Conservation (phyloP, 2,329 filamentous ascomycete genomes). For the Knufia fluminis region DNA sequence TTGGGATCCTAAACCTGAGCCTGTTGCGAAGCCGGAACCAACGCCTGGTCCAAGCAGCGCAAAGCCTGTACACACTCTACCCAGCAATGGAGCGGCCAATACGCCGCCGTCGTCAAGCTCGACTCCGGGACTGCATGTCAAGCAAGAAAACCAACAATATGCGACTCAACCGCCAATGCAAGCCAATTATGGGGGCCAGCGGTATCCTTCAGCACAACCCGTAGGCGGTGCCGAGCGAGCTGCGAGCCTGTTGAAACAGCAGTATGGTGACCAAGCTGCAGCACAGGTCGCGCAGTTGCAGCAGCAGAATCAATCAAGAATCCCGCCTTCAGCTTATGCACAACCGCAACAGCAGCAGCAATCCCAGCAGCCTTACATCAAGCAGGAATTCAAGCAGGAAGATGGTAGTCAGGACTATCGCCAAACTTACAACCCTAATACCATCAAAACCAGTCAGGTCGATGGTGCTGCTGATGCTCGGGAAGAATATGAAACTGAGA, state of each 20-base stretch:
- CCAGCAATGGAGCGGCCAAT: conserved; percentile 23
- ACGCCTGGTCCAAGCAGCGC: conserved; percentile 31
- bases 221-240: conserved; percentile 24
- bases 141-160: conserved; percentile 17
- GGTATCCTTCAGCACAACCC: conserved; percentile 24
- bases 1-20: conserved; percentile 81
- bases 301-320: conserved; percentile 20
- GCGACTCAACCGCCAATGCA: conserved; percentile 13
- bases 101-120: conserved; percentile 27
- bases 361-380: conserved; percentile 21
- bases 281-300: conserved; percentile 24
- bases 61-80: conserved; percentile 23
- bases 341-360: conserved; percentile 33
- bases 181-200: conserved; percentile 11
- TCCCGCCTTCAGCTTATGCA: conserved; percentile 10
- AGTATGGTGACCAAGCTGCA: conserved; percentile 23
- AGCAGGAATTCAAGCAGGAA: conserved; percentile 19
- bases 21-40: conserved; percentile 36
- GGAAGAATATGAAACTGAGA: conserved; percentile 44
- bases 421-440: conserved; percentile 27
- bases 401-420: conserved; percentile 10
- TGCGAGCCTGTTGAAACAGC: conserved; percentile 21
- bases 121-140: conserved; percentile 22
- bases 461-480: conserved; percentile 62
- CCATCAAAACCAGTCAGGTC: conserved; percentile 51